Conservation (phyloP, 164 flowering plant species). For the Magnolia sinica region DNA sequence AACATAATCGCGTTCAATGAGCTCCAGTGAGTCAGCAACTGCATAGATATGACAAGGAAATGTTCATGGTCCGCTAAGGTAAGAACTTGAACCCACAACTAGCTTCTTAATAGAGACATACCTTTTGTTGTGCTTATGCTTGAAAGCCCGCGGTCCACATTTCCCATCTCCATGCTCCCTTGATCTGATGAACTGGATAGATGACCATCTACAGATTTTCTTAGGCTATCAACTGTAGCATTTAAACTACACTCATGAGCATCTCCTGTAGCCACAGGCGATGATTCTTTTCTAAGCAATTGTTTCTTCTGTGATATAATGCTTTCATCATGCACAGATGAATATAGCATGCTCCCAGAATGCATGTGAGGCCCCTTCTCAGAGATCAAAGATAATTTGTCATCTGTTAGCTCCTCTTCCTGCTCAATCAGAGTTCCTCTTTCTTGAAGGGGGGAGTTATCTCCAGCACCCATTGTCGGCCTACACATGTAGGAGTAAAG, state of each 20-base stretch:
- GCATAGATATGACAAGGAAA: constrained; percentile 13
- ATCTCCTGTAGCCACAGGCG: constrained; percentile 2
- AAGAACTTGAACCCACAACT: neutral
- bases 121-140: constrained; percentile 16
- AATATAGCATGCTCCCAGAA: constrained; percentile 4
- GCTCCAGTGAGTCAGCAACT: constrained; percentile 49
- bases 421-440: constrained; percentile 9
- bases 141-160: constrained; percentile 1
- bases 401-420: constrained; percentile 11
- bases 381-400: constrained; percentile 16
- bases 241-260: constrained; percentile 1
- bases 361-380: constrained; percentile 16
- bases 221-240: constrained; percentile 12
- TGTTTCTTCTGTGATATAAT: neutral
- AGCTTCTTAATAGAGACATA: constrained; percentile 9
- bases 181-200: constrained; percentile 15
- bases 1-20: constrained; percentile 56
- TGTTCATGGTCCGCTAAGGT: neutral
- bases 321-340: constrained; percentile 11
- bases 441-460: constrained; percentile 10
- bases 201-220: constrained; percentile 15
- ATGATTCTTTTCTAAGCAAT: neutral
- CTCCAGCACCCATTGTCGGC: constrained; percentile 19
- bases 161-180: neutral
- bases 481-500: constrained; percentile 18